Evolutionary conservation across 2,329 filamentous ascomycete genomes (phyloP).

Genomic region (Cadophora luteo-olivacea): DNA sequence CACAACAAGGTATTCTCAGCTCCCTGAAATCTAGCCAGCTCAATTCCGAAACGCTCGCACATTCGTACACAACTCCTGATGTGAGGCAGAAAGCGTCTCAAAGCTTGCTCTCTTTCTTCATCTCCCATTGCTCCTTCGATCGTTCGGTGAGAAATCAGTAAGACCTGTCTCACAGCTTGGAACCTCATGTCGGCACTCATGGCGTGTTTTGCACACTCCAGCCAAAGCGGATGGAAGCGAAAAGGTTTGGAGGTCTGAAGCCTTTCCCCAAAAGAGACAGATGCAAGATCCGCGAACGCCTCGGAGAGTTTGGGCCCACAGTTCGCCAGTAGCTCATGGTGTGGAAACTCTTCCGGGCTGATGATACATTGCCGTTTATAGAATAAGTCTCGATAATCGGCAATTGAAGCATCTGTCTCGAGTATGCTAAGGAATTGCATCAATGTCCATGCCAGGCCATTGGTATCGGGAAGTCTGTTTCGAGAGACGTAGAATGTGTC

Average conservation of each 20-base stretch:
- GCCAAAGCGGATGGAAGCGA: neutral
- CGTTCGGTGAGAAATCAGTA: slow-evolving; percentile 7
- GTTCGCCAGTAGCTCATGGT: neutral
- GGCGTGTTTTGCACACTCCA: slow-evolving; percentile 8
- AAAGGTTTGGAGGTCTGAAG: slow-evolving; percentile 7
- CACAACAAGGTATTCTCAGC: neutral
- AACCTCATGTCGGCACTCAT: neutral
- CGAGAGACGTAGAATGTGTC: slow-evolving; percentile 16
- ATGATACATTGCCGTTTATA: slow-evolving; percentile 4
- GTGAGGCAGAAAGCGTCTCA: slow-evolving; percentile 4
- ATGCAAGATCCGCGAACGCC: slow-evolving; percentile 6
- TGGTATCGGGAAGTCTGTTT: slow-evolving; percentile 8
- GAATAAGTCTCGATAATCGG: slow-evolving; percentile 17
- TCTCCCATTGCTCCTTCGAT: neutral
- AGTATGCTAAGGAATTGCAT: slow-evolving; percentile 15
- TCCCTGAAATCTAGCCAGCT: neutral
- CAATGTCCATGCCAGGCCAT: slow-evolving; percentile 12
- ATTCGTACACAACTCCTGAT: slow-evolving; percentile 5
- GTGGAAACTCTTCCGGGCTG: neutral
- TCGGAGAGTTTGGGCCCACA: neutral
- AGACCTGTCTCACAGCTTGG: neutral
- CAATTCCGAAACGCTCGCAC: slow-evolving; percentile 7
- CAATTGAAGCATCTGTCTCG: neutral
- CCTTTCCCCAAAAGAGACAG: slow-evolving; percentile 13
- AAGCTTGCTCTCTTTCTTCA: neutral